phyloP scores from a whole-genome alignment of 148 eudicot species.

The Chenopodium suecicum region DNA sequence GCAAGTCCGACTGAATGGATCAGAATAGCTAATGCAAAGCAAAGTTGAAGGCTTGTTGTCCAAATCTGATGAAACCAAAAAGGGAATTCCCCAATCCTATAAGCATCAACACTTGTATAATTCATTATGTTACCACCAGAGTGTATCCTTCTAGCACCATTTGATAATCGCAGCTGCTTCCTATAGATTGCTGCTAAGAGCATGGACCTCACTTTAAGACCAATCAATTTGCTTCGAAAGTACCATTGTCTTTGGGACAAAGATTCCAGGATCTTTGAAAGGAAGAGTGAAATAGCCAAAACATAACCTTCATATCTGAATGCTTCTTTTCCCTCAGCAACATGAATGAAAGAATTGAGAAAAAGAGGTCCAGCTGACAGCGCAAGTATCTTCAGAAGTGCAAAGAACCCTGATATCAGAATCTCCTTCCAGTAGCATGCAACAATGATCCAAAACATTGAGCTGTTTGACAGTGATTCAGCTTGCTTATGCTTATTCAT shows the following conservation, averaged over 20 bases:
- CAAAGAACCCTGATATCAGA: conserved; percentile 70
- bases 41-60: conserved; percentile 67
- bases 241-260: conserved; percentile 80
- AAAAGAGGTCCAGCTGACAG: conserved; percentile 77
- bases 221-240: conserved; percentile 53
- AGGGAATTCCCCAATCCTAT: conserved; percentile 78
- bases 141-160: conserved; percentile 52
- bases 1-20: conserved; percentile 52
- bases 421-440: conserved; percentile 63
- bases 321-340: conserved; percentile 67
- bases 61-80: conserved; percentile 74
- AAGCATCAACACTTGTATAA: conserved; percentile 70
- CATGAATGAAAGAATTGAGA: conserved; percentile 76
- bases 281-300: conserved; percentile 54
- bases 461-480: conserved; percentile 38
- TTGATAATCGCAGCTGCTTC: conserved; percentile 65
- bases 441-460: conserved; percentile 57
- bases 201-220: conserved; percentile 61
- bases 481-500: conserved; percentile 35
- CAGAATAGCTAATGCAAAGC: conserved; percentile 49
- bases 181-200: conserved; percentile 67
- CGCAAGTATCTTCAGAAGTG: conserved; percentile 57
- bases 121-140: conserved; percentile 78
- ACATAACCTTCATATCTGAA: conserved; percentile 59
- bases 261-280: conserved; percentile 62